These are phyloP conservation scores for Zygosaccharomyces sapae DNA, from an alignment of 1,139 yeast species.

Conservation along the genomic window DNA sequence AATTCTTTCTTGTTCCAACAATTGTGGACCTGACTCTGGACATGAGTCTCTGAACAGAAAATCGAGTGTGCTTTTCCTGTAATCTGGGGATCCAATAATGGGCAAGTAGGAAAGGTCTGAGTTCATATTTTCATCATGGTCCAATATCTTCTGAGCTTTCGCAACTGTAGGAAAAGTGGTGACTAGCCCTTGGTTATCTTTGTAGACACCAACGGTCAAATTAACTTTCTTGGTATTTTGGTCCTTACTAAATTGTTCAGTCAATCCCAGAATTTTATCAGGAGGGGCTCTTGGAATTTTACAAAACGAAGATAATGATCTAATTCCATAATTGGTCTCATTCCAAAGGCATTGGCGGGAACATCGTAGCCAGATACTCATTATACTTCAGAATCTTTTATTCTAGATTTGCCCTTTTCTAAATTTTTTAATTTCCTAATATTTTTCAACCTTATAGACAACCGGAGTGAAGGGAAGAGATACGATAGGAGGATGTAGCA, in stretches of 20 bases:
- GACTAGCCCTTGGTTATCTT: constrained; percentile 79
- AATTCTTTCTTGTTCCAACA: constrained; percentile 41
- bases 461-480: too few species aligned
- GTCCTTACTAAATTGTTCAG: constrained; percentile 56
- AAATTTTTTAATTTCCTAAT: too few species aligned
- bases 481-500: too few species aligned
- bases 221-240: constrained; percentile 66
- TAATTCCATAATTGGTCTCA: not conserved
- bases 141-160: constrained; percentile 50
- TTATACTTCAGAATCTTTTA: too few species aligned
- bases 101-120: constrained; percentile 50
- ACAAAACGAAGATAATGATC: constrained; percentile 12
- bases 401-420: too few species aligned
- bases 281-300: constrained; percentile 51
- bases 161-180: constrained; percentile 83
- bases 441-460: too few species aligned
- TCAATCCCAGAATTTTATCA: constrained; percentile 67
- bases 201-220: constrained; percentile 88
- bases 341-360: not conserved
- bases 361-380: constrained; percentile 1
- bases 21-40: constrained; percentile 35
- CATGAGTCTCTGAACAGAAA: constrained; percentile 60
- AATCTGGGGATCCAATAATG: constrained; percentile 70
- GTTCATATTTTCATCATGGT: constrained; percentile 43
- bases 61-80: constrained; percentile 62